phyloP scores from a whole-genome alignment of 73 alveolate species.

The Halteria grandinella region DNA sequence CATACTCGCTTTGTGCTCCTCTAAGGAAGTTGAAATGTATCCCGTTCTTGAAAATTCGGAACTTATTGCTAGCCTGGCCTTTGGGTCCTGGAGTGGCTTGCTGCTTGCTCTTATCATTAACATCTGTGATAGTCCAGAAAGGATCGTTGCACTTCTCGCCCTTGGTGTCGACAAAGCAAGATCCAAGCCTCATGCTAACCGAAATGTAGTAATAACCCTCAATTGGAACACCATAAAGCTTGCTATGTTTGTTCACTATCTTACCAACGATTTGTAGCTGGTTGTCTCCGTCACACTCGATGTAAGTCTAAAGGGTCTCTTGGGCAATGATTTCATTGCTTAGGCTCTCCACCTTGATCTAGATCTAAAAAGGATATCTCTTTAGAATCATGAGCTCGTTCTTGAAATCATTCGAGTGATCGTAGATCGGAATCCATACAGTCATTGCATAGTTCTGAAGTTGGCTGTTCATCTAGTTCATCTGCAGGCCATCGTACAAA shows the following conservation, averaged over 20 bases:
- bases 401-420: constrained; percentile 62
- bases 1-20: not conserved
- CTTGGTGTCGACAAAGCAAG: constrained; percentile 65
- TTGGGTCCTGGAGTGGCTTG: not conserved
- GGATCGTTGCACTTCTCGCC: constrained; percentile 65
- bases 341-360: constrained; percentile 44
- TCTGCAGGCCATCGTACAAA: constrained; percentile 59
- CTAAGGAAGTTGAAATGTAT: constrained; percentile 37
- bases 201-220: constrained; percentile 45
- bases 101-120: constrained; percentile 39
- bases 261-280: constrained; percentile 29
- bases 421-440: constrained; percentile 56
- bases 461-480: constrained; percentile 10
- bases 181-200: constrained; percentile 64
- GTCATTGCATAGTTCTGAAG: constrained; percentile 36
- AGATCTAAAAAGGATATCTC: constrained; percentile 59
- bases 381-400: constrained; percentile 58
- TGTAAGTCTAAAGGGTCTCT: constrained; percentile 47
- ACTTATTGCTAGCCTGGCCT: constrained; percentile 1
- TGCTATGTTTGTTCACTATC: constrained; percentile 25
- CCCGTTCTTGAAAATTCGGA: constrained; percentile 43
- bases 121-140: constrained; percentile 49
- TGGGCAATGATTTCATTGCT: constrained; percentile 14
- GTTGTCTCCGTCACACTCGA: constrained; percentile 38
- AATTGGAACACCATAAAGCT: constrained; percentile 32